A percentile compares a stretch with the other conserved stretches of the same genome.
phyloP scores from a whole-genome alignment of 108 stramenopile genomes.

The Pseudonitzschia multiseries region DNA sequence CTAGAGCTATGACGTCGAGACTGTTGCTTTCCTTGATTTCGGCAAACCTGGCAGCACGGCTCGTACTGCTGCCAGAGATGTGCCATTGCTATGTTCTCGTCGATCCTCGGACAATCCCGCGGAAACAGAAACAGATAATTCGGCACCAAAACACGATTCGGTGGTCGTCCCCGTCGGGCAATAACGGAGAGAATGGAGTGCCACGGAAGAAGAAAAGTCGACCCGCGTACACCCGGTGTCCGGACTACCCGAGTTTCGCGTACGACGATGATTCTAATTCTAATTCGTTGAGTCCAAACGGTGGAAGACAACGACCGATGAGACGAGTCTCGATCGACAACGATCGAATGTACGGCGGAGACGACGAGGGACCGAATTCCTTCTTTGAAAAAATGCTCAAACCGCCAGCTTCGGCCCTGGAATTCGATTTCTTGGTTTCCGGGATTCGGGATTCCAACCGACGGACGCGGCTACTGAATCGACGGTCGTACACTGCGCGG shows the following conservation, averaged over 20 bases:
- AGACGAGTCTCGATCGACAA: not conserved
- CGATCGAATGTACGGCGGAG: slow-evolving; percentile 1
- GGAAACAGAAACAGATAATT: too few species aligned
- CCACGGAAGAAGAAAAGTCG: not conserved
- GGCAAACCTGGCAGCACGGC: too few species aligned
- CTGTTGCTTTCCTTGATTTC: too few species aligned
- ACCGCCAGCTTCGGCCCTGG: not conserved
- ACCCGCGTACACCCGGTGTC: not conserved
- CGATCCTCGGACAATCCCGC: not conserved
- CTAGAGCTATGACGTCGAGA: too few species aligned
- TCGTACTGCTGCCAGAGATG: not conserved
- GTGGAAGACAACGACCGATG: not conserved
- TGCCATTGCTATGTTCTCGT: not conserved
- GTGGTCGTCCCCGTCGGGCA: not conserved
- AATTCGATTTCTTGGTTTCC: slow-evolving; percentile 13
- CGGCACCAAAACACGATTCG: not conserved
- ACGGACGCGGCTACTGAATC: slow-evolving; percentile 14
- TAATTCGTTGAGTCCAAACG: not conserved
- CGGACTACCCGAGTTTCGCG: slow-evolving; percentile 10
- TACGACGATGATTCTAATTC: not conserved
- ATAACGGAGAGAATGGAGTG: not conserved
- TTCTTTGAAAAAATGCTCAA: not conserved
- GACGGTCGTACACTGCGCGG: slow-evolving; percentile 17
- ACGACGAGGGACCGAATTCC: not conserved
- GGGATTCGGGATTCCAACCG: not conserved